Evolutionary conservation across 2,329 filamentous ascomycete genomes (phyloP).

Genomic region (Calcarisporium arbuscula): DNA sequence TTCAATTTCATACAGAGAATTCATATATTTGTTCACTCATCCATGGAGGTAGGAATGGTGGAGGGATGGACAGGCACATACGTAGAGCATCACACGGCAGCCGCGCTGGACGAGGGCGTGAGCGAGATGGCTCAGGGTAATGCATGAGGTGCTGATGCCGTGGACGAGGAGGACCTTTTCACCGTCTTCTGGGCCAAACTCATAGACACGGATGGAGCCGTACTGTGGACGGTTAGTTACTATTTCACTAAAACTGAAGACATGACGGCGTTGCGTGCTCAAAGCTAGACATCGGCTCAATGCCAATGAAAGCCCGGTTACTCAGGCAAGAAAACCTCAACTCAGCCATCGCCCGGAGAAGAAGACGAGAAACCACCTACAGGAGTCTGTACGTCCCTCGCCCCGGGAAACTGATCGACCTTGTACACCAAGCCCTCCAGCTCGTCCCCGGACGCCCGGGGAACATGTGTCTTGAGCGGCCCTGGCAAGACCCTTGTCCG

Average conservation of each 20-base stretch:
- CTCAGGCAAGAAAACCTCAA: no score
- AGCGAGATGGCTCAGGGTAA: constrained; percentile 63
- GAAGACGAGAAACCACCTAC: constrained; percentile 26
- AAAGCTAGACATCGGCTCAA: no score
- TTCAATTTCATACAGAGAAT: no score
- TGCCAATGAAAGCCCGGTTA: no score
- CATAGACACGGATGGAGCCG: constrained; percentile 71
- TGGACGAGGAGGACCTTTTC: constrained; percentile 73
- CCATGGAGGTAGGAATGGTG: background rate
- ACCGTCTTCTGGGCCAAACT: constrained; percentile 71
- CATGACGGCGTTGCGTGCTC: no score
- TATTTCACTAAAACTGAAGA: no score
- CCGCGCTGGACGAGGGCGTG: constrained; percentile 60
- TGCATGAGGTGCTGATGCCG: constrained; percentile 76
- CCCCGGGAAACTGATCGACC: constrained; percentile 63
- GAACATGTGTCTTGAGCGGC: constrained; percentile 36
- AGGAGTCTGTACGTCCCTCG: constrained; percentile 65
- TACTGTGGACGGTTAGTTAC: constrained; percentile 36
- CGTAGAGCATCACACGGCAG: constrained; percentile 75
- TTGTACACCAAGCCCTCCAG: constrained; percentile 47
- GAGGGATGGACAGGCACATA: constrained; percentile 21
- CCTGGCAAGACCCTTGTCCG: constrained; percentile 34
- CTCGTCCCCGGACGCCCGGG: constrained; percentile 27
- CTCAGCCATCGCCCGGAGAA: no score
- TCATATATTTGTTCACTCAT: background rate